Percentiles rank a stretch among this genome's conserved stretches.
phyloP scores from a whole-genome alignment of 371 early-diverging fungal species.

The Mucor plumbeus region DNA sequence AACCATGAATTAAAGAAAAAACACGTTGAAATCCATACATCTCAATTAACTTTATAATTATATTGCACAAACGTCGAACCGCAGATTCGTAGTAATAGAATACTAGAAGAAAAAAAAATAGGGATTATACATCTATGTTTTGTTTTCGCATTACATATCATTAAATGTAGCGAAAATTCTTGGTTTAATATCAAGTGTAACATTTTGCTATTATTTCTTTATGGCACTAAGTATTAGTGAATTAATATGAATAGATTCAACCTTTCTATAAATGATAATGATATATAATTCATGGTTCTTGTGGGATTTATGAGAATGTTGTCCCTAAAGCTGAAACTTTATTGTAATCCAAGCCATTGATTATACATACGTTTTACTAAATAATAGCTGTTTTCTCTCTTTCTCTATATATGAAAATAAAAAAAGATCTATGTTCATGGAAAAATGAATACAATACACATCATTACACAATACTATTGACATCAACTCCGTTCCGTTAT shows the following conservation, averaged over 20 bases:
- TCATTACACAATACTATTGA: slow-evolving; percentile 4
- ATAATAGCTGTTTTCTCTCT: no score
- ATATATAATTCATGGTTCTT: background rate
- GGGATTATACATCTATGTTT: slow-evolving; percentile 5
- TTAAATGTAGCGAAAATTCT: background rate
- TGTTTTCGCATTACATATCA: slow-evolving; percentile 6
- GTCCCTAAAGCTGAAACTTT: background rate
- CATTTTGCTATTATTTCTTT: background rate
- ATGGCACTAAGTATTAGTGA: background rate
- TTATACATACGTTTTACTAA: background rate
- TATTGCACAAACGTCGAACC: background rate
- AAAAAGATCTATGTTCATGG: background rate
- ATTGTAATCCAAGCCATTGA: slow-evolving; percentile 1
- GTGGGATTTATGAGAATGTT: background rate
- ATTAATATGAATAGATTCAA: background rate
- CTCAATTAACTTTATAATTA: background rate
- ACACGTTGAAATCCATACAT: background rate
- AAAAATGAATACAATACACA: background rate
- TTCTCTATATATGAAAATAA: background rate
- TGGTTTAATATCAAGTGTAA: background rate
- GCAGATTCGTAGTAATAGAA: background rate
- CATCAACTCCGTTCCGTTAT: slow-evolving; percentile 2
- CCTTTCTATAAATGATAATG: background rate
- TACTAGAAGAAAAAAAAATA: background rate
- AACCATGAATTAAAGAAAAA: background rate